Evolutionary conservation across 139 green algal species (phyloP), one percentile per base, ranked within the genome.

Genomic region (Microglena sp.): DNA sequence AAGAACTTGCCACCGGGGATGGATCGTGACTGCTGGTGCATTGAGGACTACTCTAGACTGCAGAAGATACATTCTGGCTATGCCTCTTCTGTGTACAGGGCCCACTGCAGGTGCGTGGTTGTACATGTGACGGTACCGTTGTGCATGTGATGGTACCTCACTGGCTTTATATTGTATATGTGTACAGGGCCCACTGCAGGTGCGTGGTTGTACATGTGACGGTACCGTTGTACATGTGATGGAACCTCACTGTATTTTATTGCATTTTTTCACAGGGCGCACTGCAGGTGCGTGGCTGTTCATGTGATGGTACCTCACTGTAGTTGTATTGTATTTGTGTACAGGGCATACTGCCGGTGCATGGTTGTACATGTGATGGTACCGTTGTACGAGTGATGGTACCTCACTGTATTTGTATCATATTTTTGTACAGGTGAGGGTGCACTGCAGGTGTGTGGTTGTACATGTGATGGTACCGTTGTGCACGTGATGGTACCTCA

Each of bases 201-300:
- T 11, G 69, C 50, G 8, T 27, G 70, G 62, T 56, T 76, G 33
- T 55, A 62, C 1, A 15, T 76, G 3, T 63, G 55, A 55, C 55
- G 32, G 4, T 57, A 76, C 27, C 44, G n/a, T 70, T n/a, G 62
- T 55, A 2, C 62, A 55, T 8, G 46, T 33, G 22, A 76, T 76
- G 69, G 62, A 76, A 6, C 62, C 62, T 4, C 24, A 21, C 18
- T 70, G 43, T 76, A 62, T 62, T 67, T 55, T 33, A 35, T 76
- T 5, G 62, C 62, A 22, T 11, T 11, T 11, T 11, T 50, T 50
- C 15, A 18, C 15, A 24, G 40, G 40, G 40, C 11, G 40, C 15
- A 18, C 15, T 24, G 40, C 15, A 11, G 40, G 18, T 50, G 40
- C 15, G 40, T 50, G 40, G 40, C 40, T 50, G 40, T 50, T 11